Conservation (phyloP, 352 stramenopile genomes). For the Aphanomyces cochlioides region DNA sequence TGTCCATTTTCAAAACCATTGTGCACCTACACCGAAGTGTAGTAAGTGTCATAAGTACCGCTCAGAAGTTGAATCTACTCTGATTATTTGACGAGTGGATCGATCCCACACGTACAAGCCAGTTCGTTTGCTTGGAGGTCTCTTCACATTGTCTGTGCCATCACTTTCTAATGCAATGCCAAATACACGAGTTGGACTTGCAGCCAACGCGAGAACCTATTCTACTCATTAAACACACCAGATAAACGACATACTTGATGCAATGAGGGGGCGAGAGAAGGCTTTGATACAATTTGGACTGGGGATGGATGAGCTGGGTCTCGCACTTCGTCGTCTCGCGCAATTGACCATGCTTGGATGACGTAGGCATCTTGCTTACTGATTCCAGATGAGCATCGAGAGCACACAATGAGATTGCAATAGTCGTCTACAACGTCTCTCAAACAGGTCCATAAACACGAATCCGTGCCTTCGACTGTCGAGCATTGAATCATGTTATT, state of each 20-base stretch:
- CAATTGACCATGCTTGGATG: not conserved
- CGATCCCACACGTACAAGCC: slow-evolving; percentile 20
- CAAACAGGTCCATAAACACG: not conserved
- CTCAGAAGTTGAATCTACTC: slow-evolving; percentile 34
- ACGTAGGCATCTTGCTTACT: slow-evolving; percentile 20
- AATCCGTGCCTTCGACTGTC: slow-evolving; percentile 38
- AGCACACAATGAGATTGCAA: slow-evolving; percentile 47
- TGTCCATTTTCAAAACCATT: slow-evolving; percentile 26
- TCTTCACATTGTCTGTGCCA: not conserved
- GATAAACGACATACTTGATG: not conserved
- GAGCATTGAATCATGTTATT: slow-evolving; percentile 44
- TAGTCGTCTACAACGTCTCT: slow-evolving; percentile 16
- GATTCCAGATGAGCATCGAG: slow-evolving; percentile 3
- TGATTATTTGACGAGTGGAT: slow-evolving; percentile 34
- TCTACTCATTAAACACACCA: not conserved
- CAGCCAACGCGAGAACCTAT: slow-evolving; percentile 6
- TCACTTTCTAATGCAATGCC: slow-evolving; percentile 3
- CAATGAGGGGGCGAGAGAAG: not conserved
- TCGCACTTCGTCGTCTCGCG: not conserved
- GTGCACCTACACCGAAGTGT: slow-evolving; percentile 32
- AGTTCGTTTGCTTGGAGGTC: not conserved
- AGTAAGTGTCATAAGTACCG: slow-evolving; percentile 11
- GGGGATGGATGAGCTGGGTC: not conserved
- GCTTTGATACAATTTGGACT: not conserved
- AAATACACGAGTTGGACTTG: not conserved